Evolutionary conservation across 1,284 basidiomycete species (phyloP).

Genomic region (Limonomyces culmigenus): DNA sequence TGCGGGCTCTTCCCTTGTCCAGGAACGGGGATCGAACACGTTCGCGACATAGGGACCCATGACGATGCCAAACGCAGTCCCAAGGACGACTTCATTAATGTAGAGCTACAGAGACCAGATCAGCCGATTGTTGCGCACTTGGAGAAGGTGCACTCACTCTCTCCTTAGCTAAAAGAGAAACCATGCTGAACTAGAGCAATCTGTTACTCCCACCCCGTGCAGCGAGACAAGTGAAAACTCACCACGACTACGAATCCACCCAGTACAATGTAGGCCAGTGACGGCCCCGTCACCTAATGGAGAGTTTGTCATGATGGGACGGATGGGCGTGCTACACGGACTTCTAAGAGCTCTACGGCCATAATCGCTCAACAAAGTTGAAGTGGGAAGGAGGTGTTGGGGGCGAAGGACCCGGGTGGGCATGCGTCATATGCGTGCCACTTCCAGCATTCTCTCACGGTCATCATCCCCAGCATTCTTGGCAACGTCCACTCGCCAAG

Average conservation of each 20-base stretch:
- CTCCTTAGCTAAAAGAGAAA: slow-evolving; percentile 73
- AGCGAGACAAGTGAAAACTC: no score
- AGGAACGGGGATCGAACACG: slow-evolving; percentile 67
- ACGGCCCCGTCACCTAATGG: slow-evolving; percentile 27
- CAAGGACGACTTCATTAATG: slow-evolving; percentile 86
- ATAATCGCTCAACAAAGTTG: no score
- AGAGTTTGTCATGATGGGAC: neutral
- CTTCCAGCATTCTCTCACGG: no score
- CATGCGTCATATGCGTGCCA: no score
- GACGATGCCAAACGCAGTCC: slow-evolving; percentile 62
- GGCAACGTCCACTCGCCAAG: no score
- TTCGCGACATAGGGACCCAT: slow-evolving; percentile 62
- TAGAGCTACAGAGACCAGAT: slow-evolving; percentile 32
- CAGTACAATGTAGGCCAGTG: slow-evolving; percentile 56
- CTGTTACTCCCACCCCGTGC: no score
- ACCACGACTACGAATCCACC: slow-evolving; percentile 65
- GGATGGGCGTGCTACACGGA: neutral
- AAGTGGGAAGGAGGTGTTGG: no score
- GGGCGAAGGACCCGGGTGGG: no score
- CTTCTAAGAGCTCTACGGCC: no score
- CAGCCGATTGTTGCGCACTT: neutral
- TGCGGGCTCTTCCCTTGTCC: slow-evolving; percentile 37
- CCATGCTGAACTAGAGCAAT: slow-evolving; percentile 50
- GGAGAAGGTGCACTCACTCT: slow-evolving; percentile 21
- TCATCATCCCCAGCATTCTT: no score